A percentile compares a stretch with the other conserved stretches of the same genome.
Evolutionary conservation across 805 yeast species (phyloP).

Genomic region (Candida tibetensis): DNA sequence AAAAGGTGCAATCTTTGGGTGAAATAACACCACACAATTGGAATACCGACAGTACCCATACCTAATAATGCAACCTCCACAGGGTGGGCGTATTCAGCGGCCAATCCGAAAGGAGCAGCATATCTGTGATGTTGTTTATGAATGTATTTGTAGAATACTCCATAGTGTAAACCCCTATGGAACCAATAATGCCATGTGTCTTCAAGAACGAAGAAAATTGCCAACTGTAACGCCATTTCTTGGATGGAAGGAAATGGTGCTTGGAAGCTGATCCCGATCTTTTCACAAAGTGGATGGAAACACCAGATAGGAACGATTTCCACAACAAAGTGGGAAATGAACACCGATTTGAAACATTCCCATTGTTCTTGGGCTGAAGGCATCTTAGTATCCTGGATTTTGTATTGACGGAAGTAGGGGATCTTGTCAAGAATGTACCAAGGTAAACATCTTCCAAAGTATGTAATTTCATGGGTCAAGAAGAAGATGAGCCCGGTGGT

Average conservation of each 20-base stretch:
- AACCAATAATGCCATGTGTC: slow-evolving; percentile 98
- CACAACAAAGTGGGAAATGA: slow-evolving; percentile 83
- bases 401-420: slow-evolving; percentile 81
- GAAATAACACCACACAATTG: slow-evolving; percentile 76
- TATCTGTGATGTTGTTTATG: slow-evolving; percentile 98
- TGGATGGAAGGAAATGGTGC: slow-evolving; percentile 81
- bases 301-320: slow-evolving; percentile 97
- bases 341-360: slow-evolving; percentile 85
- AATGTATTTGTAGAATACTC: slow-evolving; percentile 83
- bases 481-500: slow-evolving; percentile 91
- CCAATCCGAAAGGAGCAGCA: slow-evolving; percentile 95
- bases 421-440: slow-evolving; percentile 86
- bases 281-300: slow-evolving; percentile 88
- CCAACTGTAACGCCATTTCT: slow-evolving; percentile 63
- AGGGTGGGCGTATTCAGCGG: slow-evolving; percentile 98
- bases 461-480: slow-evolving; percentile 78
- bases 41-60: slow-evolving; percentile 94
- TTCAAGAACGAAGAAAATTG: slow-evolving; percentile 78
- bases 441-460: slow-evolving; percentile 89
- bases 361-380: slow-evolving; percentile 84
- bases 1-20: slow-evolving; percentile 78
- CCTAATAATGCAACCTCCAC: slow-evolving; percentile 88
- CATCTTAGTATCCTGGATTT: slow-evolving; percentile 82
- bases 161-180: slow-evolving; percentile 87
- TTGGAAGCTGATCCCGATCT: slow-evolving; percentile 68